Percentiles rank a stretch among this genome's conserved stretches.
These are phyloP conservation scores for Macaranga tanarius DNA, from an alignment of 441 rosid species.

Conservation along the genomic window DNA sequence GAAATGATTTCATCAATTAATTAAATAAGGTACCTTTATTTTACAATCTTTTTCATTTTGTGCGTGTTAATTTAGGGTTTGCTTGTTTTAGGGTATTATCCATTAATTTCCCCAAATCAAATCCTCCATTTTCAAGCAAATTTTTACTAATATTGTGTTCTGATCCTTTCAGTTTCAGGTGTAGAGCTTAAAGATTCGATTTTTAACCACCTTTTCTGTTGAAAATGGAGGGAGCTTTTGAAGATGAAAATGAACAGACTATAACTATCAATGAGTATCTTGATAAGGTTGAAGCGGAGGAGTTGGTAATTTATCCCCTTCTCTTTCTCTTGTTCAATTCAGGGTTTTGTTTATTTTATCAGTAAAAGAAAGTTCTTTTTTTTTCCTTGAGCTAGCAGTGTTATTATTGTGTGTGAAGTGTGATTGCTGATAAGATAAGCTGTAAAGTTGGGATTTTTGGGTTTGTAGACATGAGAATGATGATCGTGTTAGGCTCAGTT, in stretches of 20 bases:
- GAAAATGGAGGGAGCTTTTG: constrained; percentile 53
- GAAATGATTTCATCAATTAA: background rate
- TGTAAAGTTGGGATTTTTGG: background rate
- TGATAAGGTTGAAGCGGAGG: constrained; percentile 65
- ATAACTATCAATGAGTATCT: constrained; percentile 70
- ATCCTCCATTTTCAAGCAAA: background rate
- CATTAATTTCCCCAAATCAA: background rate
- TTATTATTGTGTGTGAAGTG: background rate
- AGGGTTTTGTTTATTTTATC: constrained; percentile 7
- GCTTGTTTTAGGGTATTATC: background rate
- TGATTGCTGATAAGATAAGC: background rate
- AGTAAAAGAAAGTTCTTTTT: too few species aligned
- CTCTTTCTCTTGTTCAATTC: background rate
- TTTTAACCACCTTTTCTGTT: background rate
- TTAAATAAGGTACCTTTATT: constrained; percentile 9
- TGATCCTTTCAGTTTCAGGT: constrained; percentile 13
- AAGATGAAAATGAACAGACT: constrained; percentile 62
- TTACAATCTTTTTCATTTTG: background rate
- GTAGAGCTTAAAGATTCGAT: constrained; percentile 1
- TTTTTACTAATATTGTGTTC: background rate
- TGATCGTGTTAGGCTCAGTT: background rate
- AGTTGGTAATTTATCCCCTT: constrained; percentile 46
- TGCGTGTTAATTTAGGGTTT: constrained; percentile 29
- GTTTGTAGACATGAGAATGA: background rate
- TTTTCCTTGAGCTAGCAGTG: too few species aligned